These are phyloP conservation scores for Suhomyces sp. DNA, from an alignment of 805 yeast genomes.

Conservation along the genomic window DNA sequence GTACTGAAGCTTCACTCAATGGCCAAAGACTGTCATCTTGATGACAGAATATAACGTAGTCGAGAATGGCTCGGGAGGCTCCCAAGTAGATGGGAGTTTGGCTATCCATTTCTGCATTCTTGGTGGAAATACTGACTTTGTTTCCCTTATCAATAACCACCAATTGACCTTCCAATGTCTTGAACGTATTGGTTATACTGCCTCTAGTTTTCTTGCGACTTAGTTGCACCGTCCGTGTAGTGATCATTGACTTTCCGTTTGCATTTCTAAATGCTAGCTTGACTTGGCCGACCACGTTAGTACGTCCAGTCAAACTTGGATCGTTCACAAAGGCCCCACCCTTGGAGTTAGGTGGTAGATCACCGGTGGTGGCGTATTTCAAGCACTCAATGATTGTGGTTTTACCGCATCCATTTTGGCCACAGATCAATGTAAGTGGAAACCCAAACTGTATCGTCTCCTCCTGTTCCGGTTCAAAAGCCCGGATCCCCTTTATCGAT, in stretches of 20 bases:
- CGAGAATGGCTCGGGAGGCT: constrained; percentile 81
- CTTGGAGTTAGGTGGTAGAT: constrained; percentile 89
- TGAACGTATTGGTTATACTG: constrained; percentile 55
- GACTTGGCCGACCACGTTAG: constrained; percentile 83
- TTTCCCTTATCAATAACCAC: constrained; percentile 64
- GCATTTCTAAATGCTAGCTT: constrained; percentile 79
- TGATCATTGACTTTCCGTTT: constrained; percentile 73
- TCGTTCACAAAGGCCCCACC: constrained; percentile 97
- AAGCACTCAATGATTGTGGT: constrained; percentile 94
- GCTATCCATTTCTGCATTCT: constrained; percentile 73
- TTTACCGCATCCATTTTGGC: constrained; percentile 95
- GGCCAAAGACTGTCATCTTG: constrained; percentile 99
- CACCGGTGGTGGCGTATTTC: constrained; percentile 93
- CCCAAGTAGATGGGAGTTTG: constrained; percentile 84
- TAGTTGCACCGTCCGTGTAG: constrained; percentile 81
- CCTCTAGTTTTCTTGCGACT: constrained; percentile 51
- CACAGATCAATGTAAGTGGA: constrained; percentile 92
- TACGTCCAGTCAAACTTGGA: constrained; percentile 74
- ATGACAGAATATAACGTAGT: constrained; percentile 93
- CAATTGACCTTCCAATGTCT: constrained; percentile 87
- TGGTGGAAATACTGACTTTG: constrained; percentile 71
- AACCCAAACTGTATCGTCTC: constrained; percentile 87
- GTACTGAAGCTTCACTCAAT: constrained; percentile 78
- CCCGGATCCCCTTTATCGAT: constrained; percentile 78
- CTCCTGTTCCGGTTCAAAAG: constrained; percentile 79